Evolutionary conservation across 2,329 filamentous ascomycete genomes (phyloP).

Genomic region (Pestalotiopsis fici): DNA sequence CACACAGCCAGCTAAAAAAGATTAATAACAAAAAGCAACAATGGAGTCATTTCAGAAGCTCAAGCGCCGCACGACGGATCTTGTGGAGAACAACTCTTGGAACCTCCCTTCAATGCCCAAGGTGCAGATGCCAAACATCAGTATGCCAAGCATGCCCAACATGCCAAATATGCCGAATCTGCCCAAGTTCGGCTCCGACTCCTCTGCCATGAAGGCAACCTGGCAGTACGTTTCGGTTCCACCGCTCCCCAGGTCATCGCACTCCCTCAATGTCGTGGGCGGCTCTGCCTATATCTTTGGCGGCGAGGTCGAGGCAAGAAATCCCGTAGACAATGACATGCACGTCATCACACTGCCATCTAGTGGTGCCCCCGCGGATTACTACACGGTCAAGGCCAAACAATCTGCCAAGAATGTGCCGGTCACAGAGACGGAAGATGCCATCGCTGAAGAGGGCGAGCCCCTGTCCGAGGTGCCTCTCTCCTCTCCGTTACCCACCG

Average conservation of each 20-base stretch:
- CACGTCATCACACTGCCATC: conserved; percentile 65
- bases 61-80: conserved; percentile 56
- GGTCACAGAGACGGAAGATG: conserved; percentile 45
- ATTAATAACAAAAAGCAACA: not conserved
- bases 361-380: conserved; percentile 59
- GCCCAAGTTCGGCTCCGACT: conserved; percentile 10
- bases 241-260: conserved; percentile 70
- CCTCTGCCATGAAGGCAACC: conserved; percentile 48
- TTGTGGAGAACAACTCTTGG: conserved; percentile 47
- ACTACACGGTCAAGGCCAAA: conserved; percentile 55
- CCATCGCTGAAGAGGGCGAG: conserved; percentile 57
- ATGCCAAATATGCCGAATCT: conserved; percentile 21
- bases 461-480: conserved; percentile 44
- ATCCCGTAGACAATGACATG: conserved; percentile 73
- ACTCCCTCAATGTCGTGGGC: conserved; percentile 64
- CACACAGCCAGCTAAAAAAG: not conserved
- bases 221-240: conserved; percentile 61
- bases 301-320: conserved; percentile 66
- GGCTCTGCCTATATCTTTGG: conserved; percentile 70
- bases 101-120: conserved; percentile 30
- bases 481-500: conserved; percentile 27
- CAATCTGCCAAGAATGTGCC: conserved; percentile 32
- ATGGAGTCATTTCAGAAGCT: conserved; percentile 57
- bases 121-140: conserved; percentile 10
- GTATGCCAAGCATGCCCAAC: conserved; percentile 18